Evolutionary conservation across 192 early-diverging fungal species (phyloP).

Genomic region (Pilaira anomala): DNA sequence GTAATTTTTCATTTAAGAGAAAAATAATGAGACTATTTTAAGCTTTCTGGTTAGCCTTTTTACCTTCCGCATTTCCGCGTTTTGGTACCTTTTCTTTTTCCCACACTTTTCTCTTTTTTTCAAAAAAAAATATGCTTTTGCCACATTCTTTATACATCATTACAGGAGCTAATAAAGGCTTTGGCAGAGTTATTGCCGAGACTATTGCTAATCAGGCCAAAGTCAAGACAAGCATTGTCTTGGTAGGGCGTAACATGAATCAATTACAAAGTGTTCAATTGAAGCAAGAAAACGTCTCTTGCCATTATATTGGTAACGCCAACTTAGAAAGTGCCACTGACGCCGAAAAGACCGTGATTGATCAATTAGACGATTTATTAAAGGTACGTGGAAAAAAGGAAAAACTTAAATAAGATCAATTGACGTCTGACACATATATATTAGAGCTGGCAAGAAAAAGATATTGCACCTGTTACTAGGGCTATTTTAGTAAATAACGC

Average conservation of each 20-base stretch:
- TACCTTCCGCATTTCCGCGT: background rate
- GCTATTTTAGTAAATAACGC: conserved; percentile 72
- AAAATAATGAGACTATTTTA: no score
- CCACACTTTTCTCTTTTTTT: no score
- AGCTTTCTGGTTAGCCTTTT: no score
- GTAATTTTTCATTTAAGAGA: no score
- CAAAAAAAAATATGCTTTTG: conserved; percentile 12
- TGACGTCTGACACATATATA: no score
- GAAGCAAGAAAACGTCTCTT: background rate
- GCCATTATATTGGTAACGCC: conserved; percentile 5
- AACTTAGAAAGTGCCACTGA: conserved; percentile 9
- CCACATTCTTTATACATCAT: conserved; percentile 46
- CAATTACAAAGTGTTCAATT: conserved; percentile 16
- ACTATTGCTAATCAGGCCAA: conserved; percentile 33
- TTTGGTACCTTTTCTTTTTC: background rate
- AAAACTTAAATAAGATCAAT: background rate
- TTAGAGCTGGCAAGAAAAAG: conserved; percentile 5
- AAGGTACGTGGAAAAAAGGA: background rate
- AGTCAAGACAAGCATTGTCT: conserved; percentile 41
- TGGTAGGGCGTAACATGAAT: conserved; percentile 53
- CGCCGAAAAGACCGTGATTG: conserved; percentile 10
- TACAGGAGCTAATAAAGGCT: conserved; percentile 66
- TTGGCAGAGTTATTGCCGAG: conserved; percentile 55
- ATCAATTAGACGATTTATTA: background rate
- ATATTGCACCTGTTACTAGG: conserved; percentile 22